phyloP scores from a whole-genome alignment of 768 basidiomycete genomes.

The Lactarius deliciosus region DNA sequence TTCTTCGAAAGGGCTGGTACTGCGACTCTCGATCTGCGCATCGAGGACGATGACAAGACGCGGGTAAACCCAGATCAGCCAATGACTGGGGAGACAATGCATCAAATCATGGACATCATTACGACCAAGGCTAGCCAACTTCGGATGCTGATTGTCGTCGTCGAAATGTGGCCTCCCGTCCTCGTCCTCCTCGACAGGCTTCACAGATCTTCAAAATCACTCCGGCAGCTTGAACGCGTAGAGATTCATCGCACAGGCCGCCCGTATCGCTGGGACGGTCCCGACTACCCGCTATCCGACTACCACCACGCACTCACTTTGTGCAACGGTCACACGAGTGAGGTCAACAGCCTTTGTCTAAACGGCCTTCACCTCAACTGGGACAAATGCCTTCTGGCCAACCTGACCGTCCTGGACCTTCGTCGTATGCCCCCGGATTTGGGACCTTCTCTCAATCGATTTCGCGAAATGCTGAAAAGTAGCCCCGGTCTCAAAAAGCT shows the following conservation, averaged over 20 bases:
- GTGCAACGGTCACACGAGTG: conserved; percentile 47
- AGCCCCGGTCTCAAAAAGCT: conserved; percentile 50
- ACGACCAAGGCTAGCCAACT: conserved; percentile 56
- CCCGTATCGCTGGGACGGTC: conserved; percentile 48
- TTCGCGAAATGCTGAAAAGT: conserved; percentile 50
- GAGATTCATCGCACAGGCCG: conserved; percentile 61
- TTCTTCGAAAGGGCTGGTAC: conserved; percentile 59
- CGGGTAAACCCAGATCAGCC: conserved; percentile 16
- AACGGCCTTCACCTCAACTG: conserved; percentile 66
- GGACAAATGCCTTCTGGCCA: conserved; percentile 44
- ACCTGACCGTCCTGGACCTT: conserved; percentile 65
- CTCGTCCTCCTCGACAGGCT: conserved; percentile 53
- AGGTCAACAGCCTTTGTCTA: conserved; percentile 52
- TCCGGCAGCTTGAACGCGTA: conserved; percentile 49
- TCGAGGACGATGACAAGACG: conserved; percentile 43
- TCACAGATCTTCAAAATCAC: conserved; percentile 22
- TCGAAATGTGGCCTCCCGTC: conserved; percentile 55
- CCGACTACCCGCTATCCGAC: conserved; percentile 40
- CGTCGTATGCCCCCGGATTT: conserved; percentile 56
- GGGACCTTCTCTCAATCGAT: conserved; percentile 49
- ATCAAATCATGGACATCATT: conserved; percentile 48
- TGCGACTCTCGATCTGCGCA: conserved; percentile 59
- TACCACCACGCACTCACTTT: conserved; percentile 45
- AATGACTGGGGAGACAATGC: conserved; percentile 47
- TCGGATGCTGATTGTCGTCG: conserved; percentile 56